phyloP scores from a whole-genome alignment of 2,329 filamentous ascomycete species.

The Leptographium wingfieldii region DNA sequence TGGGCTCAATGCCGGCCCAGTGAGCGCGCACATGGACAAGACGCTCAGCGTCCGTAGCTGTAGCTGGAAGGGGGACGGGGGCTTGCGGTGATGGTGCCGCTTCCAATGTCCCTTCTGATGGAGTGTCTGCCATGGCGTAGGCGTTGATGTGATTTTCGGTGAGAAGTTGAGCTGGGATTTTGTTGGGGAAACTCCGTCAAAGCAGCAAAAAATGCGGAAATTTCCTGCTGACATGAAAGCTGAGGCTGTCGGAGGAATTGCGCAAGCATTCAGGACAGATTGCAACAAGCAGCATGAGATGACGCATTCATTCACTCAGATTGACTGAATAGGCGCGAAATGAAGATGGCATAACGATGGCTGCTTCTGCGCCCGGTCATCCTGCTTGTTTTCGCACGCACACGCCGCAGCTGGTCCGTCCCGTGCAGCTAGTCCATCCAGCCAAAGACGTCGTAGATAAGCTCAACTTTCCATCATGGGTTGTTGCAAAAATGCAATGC shows the following conservation, averaged over 20 bases:
- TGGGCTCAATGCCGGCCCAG: slow-evolving; percentile 26
- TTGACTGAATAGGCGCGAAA: no score
- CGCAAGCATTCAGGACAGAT: not conserved
- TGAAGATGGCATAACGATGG: not conserved
- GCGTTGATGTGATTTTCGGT: not conserved
- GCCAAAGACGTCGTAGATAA: slow-evolving; percentile 40
- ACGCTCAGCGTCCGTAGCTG: not conserved
- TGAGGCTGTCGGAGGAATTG: not conserved
- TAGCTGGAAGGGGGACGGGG: not conserved
- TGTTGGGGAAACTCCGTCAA: not conserved
- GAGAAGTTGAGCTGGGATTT: not conserved
- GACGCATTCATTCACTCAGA: no score
- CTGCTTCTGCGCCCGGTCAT: not conserved
- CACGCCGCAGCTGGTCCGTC: slow-evolving; percentile 18
- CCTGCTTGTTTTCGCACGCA: not conserved
- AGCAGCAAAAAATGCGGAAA: not conserved
- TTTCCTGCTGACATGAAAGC: not conserved
- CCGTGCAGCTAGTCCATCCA: slow-evolving; percentile 43
- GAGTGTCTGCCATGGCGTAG: not conserved
- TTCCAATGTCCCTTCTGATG: not conserved
- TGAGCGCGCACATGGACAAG: slow-evolving; percentile 17
- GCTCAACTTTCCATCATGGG: slow-evolving; percentile 42
- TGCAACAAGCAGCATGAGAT: not conserved
- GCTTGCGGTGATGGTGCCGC: not conserved
- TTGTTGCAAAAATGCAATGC: not conserved